A percentile compares a stretch with the other conserved stretches of the same genome.
These are phyloP conservation scores for Plasmopara muralis DNA, from an alignment of 352 stramenopile species.

Conservation along the genomic window DNA sequence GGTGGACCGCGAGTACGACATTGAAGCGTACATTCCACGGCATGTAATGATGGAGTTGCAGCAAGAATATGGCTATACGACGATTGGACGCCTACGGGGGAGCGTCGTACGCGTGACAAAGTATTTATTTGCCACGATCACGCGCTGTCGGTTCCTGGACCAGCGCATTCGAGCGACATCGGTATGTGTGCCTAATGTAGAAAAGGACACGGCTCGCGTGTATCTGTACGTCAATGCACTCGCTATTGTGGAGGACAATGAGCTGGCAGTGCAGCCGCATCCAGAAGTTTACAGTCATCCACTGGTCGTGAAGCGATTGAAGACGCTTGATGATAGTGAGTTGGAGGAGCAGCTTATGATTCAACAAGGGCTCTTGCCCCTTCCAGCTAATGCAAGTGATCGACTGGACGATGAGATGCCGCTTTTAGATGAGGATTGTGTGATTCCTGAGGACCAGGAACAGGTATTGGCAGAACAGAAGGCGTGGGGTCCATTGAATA, in stretches of 20 bases:
- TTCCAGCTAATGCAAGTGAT: slow-evolving; percentile 2
- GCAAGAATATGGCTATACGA: slow-evolving; percentile 24
- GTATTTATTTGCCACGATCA: slow-evolving; percentile 52
- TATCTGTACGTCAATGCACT: slow-evolving; percentile 44
- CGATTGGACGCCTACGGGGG: slow-evolving; percentile 36
- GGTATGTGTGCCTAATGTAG: slow-evolving; percentile 13
- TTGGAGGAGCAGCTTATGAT: slow-evolving; percentile 42
- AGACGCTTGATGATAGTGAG: slow-evolving; percentile 15
- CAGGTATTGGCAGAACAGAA: slow-evolving; percentile 46
- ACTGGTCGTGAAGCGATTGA: slow-evolving; percentile 24
- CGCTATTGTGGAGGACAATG: slow-evolving; percentile 41
- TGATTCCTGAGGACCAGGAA: slow-evolving; percentile 60
- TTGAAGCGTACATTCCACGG: slow-evolving; percentile 45
- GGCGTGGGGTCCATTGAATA: slow-evolving; percentile 29
- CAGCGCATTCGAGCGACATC: slow-evolving; percentile 12
- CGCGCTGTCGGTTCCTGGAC: slow-evolving; percentile 25
- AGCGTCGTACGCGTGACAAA: slow-evolving; percentile 48
- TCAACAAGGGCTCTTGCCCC: slow-evolving; percentile 31
- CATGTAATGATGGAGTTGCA: slow-evolving; percentile 17
- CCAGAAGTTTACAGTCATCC: slow-evolving; percentile 27
- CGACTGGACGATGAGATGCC: slow-evolving; percentile 38
- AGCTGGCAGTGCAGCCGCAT: slow-evolving; percentile 35
- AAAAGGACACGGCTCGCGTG: slow-evolving; percentile 14
- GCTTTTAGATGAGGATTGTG: slow-evolving; percentile 47
- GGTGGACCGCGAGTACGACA: slow-evolving; percentile 38